Base-by-base conservation (phyloP, 805 yeast genomes). In the Kluyveromyces starmeri region DNA sequence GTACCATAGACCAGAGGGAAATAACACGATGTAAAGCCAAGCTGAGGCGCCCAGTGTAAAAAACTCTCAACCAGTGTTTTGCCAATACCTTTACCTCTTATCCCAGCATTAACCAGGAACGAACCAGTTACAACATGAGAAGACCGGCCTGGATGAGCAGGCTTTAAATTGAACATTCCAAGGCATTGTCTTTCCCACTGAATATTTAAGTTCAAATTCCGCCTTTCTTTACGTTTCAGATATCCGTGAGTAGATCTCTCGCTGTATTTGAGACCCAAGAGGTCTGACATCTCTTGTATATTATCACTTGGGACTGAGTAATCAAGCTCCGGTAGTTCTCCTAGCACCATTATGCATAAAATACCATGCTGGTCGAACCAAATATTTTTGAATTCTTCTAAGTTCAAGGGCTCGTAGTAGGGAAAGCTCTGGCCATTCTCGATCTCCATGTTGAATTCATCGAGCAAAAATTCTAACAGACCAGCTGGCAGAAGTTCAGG, bases 141-240 rank as follows among this genome's bases (percentile, higher is more conserved):
- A 13, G 92, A 80, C 28, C 97, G 65, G 2, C 97, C 97, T 0
- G 96, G 95, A 52, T 79, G 89, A 48, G 84, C 82, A 2, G 96
- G 92, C 44, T 81, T 81, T 41, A 89, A 69, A 53, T 71, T 78
- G 51, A 89, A 86, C 2, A 88, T 72, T 1, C 97, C 98, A 30
- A 92, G 64, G 53, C 96, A 89, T 52, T 81, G 88, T 47, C 83
- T 84, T 40, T 86, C 94, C 96, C 97, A 88, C 51, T 80, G 85
- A 34, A 79, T 71, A 38, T 46, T 52, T 13, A 55, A 37, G 29
- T 53, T 23, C 13, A 49, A 37, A 36, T 57, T 55, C 20, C 50
- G 47, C 8, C 47, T 41, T 26, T 47, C 46, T 37, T 53, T 56
- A 5, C 61, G 41, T 24, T 42, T 41, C 16, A 50, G 28, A 34